Percentiles rank a stretch among this genome's conserved stretches.
Evolutionary conservation across 441 rosid genomes (phyloP).

Genomic region (Pelargonium fulgidum): DNA sequence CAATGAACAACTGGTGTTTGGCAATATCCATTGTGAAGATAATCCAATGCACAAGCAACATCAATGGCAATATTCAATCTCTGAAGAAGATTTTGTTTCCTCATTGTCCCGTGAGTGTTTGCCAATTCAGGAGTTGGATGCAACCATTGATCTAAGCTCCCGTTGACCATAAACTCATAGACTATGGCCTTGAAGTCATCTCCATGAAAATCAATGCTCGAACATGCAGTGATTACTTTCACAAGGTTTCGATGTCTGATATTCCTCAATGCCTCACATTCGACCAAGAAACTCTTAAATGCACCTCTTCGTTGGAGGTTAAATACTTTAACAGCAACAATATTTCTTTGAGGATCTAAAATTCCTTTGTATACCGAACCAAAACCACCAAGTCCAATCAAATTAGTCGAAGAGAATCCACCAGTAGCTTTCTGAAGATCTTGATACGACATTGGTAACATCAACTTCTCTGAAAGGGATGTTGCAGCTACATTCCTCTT

Average conservation of each 20-base stretch:
- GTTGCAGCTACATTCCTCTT: not conserved
- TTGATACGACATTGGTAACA: conserved; percentile 2
- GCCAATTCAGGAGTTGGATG: not conserved
- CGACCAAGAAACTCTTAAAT: conserved; percentile 14
- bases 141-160: conserved; percentile 12
- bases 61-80: conserved; percentile 11
- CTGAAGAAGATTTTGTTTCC: not conserved
- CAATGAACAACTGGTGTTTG: not conserved
- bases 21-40: conserved; percentile 13
- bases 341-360: not conserved
- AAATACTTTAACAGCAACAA: conserved; percentile 13
- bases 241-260: too few species aligned
- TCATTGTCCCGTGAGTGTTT: too few species aligned
- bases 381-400: conserved; percentile 10
- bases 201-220: too few species aligned
- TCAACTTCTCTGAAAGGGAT: not conserved
- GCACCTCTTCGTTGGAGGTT: conserved; percentile 10
- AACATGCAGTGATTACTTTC: too few species aligned
- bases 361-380: conserved; percentile 13
- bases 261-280: not conserved
- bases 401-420: conserved; percentile 5
- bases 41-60: not conserved
- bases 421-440: conserved; percentile 8
- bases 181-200: too few species aligned
- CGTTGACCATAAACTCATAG: not conserved